Evolutionary conservation across 2,329 filamentous ascomycete genomes (phyloP), one percentile per base, ranked within the genome.

Genomic region (Colletotrichum sidae): DNA sequence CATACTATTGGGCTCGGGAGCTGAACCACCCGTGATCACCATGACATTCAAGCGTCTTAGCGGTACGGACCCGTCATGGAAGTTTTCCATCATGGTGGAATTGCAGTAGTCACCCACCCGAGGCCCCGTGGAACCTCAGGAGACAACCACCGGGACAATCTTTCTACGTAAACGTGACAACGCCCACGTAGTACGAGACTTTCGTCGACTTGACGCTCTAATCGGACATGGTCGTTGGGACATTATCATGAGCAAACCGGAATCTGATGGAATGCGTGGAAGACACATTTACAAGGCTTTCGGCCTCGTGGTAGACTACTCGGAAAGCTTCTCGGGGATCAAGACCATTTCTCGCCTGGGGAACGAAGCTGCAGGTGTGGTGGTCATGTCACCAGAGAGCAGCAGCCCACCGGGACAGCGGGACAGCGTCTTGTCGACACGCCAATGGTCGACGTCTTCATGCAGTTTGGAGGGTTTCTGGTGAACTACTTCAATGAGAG

Each of bases 381-480:
- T 46, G 2, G 45, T n/a, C 11, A 7, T 39, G 11, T 39, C 39
- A 1, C 3, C 46, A 6, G 1, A n/a, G 9, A 37, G 11, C 13
- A 1, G 42, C 8, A 34, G 13, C 2, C 53, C 59, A 8, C 53
- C 46, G 9, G 59, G 45, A 10, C 59, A 62, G 17, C 46, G 9
- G 59, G 45, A 10, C 59, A 62, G 17, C 39, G 53, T 1, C 39
- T 57, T 3, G 10, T 41, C 0, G 55, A 57, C 41, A 44, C 59
- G 0, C 56, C 63, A n/a, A 50, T 61, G 42, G 49, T 57, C 11
- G 63, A 67, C 44, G 60, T 54, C 46, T 69, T 60, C 50, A 37
- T 62, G 8, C 58, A 65, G 8, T 47, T 73, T 44, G 65, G 67
- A 8, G 68, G 67, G 8, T 67, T 71, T 15, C 15, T 69, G 6